Percentiles rank a stretch among this genome's conserved stretches.
Evolutionary conservation across 2,329 filamentous ascomycete species (phyloP).

Genomic region (Raffaelea arxii): DNA sequence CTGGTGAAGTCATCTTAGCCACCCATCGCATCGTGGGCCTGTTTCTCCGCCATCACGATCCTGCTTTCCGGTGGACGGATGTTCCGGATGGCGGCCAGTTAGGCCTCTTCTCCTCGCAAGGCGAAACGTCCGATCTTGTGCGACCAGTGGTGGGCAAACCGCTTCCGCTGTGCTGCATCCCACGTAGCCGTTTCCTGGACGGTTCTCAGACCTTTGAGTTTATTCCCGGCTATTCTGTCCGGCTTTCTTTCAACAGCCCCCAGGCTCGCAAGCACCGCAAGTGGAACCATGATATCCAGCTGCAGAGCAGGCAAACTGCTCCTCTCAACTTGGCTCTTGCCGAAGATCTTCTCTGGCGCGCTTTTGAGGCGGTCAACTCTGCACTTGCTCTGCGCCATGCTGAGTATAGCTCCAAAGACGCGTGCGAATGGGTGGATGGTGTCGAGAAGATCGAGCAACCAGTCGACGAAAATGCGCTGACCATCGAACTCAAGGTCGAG

Average conservation of each 20-base stretch:
- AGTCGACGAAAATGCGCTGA: constrained; percentile 32
- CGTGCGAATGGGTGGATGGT: too few species aligned
- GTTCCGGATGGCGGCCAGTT: constrained; percentile 23
- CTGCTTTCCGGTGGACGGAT: constrained; percentile 37
- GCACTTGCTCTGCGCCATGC: constrained; percentile 30
- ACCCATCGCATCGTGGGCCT: constrained; percentile 40
- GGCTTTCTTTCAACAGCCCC: constrained; percentile 33
- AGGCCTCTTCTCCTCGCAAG: constrained; percentile 8
- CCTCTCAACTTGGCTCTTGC: constrained; percentile 36
- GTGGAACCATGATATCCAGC: constrained; percentile 29
- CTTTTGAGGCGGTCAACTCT: constrained; percentile 30
- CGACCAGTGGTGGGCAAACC: constrained; percentile 31
- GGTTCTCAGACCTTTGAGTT: constrained; percentile 35
- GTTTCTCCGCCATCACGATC: constrained; percentile 40
- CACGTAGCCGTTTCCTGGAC: constrained; percentile 32
- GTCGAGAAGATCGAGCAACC: constrained; percentile 24
- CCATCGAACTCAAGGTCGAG: constrained; percentile 33
- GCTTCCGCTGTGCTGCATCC: constrained; percentile 36
- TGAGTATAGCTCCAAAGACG: too few species aligned
- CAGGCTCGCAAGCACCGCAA: constrained; percentile 21
- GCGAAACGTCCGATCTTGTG: constrained; percentile 23
- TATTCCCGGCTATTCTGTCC: constrained; percentile 39
- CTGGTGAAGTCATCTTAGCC: constrained; percentile 37
- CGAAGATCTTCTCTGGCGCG: constrained; percentile 37
- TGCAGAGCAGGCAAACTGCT: constrained; percentile 37